phyloP scores from a whole-genome alignment of 1,284 basidiomycete species.

The Anthracocystis walkeri region DNA sequence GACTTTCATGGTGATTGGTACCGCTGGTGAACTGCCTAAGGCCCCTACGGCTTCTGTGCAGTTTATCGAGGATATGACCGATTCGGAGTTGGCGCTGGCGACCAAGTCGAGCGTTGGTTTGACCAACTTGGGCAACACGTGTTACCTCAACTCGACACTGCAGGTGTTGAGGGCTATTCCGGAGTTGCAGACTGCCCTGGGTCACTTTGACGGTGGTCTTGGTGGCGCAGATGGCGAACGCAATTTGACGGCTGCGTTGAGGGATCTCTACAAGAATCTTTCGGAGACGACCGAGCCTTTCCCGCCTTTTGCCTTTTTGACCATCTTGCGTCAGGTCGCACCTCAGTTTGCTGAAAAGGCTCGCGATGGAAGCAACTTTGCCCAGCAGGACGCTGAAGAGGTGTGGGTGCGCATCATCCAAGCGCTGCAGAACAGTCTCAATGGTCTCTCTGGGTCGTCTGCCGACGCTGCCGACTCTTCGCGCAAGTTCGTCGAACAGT shows the following conservation, averaged over 20 bases:
- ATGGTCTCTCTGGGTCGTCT: conserved; percentile 30
- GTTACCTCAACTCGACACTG: conserved; percentile 95
- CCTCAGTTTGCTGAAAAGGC: conserved; percentile 90
- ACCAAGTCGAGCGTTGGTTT: conserved; percentile 68
- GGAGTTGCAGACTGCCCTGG: conserved; percentile 76
- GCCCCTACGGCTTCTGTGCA: conserved; percentile 82
- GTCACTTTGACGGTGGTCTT: conserved; percentile 45
- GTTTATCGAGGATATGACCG: conserved; percentile 89
- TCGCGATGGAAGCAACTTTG: conserved; percentile 73
- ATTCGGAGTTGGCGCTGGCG: conserved; percentile 81
- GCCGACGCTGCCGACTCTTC: conserved; percentile 23
- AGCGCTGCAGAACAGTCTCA: conserved; percentile 77
- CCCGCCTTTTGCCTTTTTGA: conserved; percentile 80
- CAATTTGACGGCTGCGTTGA: conserved; percentile 74
- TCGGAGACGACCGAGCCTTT: conserved; percentile 81
- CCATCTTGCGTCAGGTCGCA: conserved; percentile 79
- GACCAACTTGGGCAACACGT: conserved; percentile 79
- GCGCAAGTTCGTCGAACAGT: conserved; percentile 81
- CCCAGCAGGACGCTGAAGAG: conserved; percentile 98
- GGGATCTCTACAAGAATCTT: conserved; percentile 81
- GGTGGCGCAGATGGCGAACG: conserved; percentile 68
- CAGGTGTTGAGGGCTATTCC: conserved; percentile 92
- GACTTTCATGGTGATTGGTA: conserved; percentile 73
- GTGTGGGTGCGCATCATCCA: conserved; percentile 89
- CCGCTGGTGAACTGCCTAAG: conserved; percentile 89